Evolutionary conservation across 805 yeast genomes (phyloP).

Genomic region (Zygosaccharomyces pseudorouxii): DNA sequence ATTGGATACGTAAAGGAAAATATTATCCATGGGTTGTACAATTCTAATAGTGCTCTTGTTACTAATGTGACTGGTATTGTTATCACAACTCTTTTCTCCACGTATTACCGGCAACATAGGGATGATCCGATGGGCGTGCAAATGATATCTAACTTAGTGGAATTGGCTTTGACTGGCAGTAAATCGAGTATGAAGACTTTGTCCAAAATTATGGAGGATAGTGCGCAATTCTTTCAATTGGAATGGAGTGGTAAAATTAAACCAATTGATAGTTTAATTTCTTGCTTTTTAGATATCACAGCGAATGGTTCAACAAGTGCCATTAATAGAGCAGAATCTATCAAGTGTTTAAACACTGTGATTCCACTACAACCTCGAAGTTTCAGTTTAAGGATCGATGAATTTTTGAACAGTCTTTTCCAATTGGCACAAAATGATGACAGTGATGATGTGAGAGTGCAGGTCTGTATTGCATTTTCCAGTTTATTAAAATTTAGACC

Average conservation of each 20-base stretch:
- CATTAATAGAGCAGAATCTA: conserved; percentile 54
- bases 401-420: conserved; percentile 60
- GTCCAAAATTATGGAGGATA: conserved; percentile 87
- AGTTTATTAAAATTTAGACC: conserved; percentile 70
- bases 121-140: conserved; percentile 52
- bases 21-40: conserved; percentile 39
- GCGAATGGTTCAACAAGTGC: conserved; percentile 36
- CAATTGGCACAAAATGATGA: conserved; percentile 55
- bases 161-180: conserved; percentile 48
- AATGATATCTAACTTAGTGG: conserved; percentile 62
- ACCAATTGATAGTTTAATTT: conserved; percentile 66
- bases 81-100: conserved; percentile 71
- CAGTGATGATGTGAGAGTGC: conserved; percentile 57
- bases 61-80: conserved; percentile 89
- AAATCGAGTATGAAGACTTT: conserved; percentile 59
- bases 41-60: conserved; percentile 41
- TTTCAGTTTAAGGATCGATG: conserved; percentile 60
- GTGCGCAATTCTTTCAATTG: conserved; percentile 57
- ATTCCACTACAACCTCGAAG: conserved; percentile 65
- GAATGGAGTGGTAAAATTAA: conserved; percentile 51
- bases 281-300: conserved; percentile 55
- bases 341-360: conserved; percentile 73
- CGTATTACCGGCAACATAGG: conserved; percentile 37
- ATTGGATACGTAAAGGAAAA: conserved; percentile 43
- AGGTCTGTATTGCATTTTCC: conserved; percentile 73